Evolutionary conservation across 2,329 filamentous ascomycete genomes (phyloP).

Genomic region (Niveomyces coronatus): DNA sequence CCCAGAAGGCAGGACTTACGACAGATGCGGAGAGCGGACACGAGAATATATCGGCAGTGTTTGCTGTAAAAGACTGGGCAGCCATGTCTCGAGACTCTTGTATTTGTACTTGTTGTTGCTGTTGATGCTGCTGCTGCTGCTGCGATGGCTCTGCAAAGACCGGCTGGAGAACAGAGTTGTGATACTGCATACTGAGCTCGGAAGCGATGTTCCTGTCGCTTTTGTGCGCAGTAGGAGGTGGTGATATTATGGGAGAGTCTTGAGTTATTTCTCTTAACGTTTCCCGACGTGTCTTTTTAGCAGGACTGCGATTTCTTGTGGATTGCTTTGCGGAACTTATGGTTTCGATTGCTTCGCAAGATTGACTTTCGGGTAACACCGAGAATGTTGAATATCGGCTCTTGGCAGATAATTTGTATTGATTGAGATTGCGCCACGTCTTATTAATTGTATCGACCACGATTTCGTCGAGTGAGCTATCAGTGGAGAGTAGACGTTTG

Average conservation of each 20-base stretch:
- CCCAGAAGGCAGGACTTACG: conserved; percentile 46
- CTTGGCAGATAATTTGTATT: no score
- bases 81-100: conserved; percentile 41
- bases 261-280: conserved; percentile 26
- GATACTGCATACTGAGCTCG: conserved; percentile 48
- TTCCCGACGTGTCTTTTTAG: conserved; percentile 37
- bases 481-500: conserved; percentile 42
- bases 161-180: conserved; percentile 40
- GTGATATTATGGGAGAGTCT: conserved; percentile 44
- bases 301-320: conserved; percentile 19
- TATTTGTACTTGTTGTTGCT: no score
- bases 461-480: conserved; percentile 38
- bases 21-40: conserved; percentile 51
- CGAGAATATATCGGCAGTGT: conserved; percentile 45
- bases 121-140: no score
- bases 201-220: conserved; percentile 44
- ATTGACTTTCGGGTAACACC: conserved; percentile 22
- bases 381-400: no score
- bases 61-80: conserved; percentile 34
- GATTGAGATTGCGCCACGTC: no score
- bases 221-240: conserved; percentile 48
- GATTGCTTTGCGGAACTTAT: conserved; percentile 19
- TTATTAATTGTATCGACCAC: no score
- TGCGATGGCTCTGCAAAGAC: conserved; percentile 40
- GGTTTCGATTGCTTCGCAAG: conserved; percentile 19